These are phyloP conservation scores for Penicillium sp. DNA, from an alignment of 2,329 filamentous ascomycete genomes.

Conservation along the genomic window DNA sequence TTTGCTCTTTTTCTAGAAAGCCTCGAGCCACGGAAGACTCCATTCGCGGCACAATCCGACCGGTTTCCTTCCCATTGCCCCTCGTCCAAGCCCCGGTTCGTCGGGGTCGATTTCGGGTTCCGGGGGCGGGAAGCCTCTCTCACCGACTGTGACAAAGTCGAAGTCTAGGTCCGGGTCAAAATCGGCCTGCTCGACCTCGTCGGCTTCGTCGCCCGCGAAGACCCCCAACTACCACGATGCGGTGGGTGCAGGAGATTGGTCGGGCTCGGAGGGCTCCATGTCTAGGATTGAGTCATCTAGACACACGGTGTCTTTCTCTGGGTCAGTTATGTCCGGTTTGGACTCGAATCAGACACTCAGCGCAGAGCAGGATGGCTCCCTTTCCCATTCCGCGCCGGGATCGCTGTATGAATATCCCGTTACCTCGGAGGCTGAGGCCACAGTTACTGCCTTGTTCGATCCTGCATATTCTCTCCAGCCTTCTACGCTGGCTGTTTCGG, in stretches of 20 bases:
- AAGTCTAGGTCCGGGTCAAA: conserved; percentile 18
- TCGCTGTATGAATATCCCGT: conserved; percentile 10
- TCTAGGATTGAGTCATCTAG: not conserved
- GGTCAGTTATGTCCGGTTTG: not conserved
- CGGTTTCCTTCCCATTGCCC: conserved; percentile 25
- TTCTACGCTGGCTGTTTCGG: conserved; percentile 6
- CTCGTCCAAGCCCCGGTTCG: conserved; percentile 4
- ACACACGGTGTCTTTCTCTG: not conserved
- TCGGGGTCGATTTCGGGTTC: not conserved
- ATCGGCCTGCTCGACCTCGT: conserved; percentile 3
- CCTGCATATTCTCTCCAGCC: conserved; percentile 19
- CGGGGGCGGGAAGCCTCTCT: not conserved
- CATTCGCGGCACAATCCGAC: conserved; percentile 19
- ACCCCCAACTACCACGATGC: conserved; percentile 4
- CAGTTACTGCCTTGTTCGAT: conserved; percentile 12
- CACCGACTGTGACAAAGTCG: not conserved
- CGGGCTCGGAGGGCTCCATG: conserved; percentile 17
- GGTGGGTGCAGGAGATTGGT: conserved; percentile 15
- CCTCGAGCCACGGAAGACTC: conserved; percentile 21
- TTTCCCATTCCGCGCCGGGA: conserved; percentile 12
- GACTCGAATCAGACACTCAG: not conserved
- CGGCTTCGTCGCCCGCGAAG: not conserved
- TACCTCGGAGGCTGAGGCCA: not conserved
- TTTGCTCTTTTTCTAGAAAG: conserved; percentile 25
- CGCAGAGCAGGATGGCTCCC: not conserved